Base-by-base conservation (phyloP, 805 yeast genomes). In the Clavispora asparagi region DNA sequence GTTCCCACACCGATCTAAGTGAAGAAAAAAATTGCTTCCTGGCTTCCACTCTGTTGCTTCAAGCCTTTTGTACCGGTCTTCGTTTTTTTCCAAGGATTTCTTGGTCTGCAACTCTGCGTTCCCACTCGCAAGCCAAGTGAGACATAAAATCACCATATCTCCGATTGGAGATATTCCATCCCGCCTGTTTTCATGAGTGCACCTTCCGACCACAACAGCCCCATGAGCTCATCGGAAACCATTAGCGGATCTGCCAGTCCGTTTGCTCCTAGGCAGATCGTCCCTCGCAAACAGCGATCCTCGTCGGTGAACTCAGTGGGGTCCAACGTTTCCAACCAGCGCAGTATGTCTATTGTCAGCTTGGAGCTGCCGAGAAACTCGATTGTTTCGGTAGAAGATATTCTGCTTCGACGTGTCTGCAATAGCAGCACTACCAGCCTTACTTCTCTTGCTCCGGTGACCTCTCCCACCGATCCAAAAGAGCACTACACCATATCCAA, bases 281-380 rank as follows among this genome's bases (percentile, higher is more conserved):
- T 41, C 14, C 8, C 40, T 2, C 30, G 35, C 11, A 55, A 62
- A 41, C 70, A 63, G 38, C 56, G 74, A 29, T 62, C 68, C 27
- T 62, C 67, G 6, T 65, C 71, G 28, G 55, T 64, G 40, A 68
- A 65, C 48, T 63, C 68, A 16, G 56, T 56, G 13, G 50, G 60
- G 10, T 64, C 69, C 13, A 56, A 54, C 33, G 65, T 60, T 26
- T 60, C 64, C 41, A 57, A 54, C 29, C 58, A 60, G 30, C 52
- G 74, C 37, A 64, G 71, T 50, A 59, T 68, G 62, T 65, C 71
- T 12, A 61, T 69, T 11, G 65, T 63, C 16, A 63, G 70, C 52
- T 47, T 69, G 41, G 75, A 66, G 40, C 62, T 67, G 52, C 73
- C 74, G 3, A 57, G 74, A 36, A 71, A 71, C 50, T 66, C 71